Base-by-base conservation (phyloP, 345 rosid genomes). In the Salix suchowensis region DNA sequence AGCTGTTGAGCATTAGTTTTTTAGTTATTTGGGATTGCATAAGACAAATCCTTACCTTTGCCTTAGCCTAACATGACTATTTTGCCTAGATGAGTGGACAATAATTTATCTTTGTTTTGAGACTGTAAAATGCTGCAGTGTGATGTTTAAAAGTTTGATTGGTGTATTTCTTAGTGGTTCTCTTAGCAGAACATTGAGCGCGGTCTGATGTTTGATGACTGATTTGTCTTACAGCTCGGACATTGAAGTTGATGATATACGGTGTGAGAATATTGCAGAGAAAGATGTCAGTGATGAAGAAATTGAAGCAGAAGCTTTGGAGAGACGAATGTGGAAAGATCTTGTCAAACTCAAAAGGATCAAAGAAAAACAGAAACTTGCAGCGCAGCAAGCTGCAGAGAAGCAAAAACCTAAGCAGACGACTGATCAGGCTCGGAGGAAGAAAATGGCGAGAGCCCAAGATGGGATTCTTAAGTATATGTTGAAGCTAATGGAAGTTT, bases 361-460 rank as follows among this genome's bases (percentile, higher is more conserved):
- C 21, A 94, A 89, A 85, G 99, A 94, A 60, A 90, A 82, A 75
- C 89, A 90, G 82, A 94, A 88, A 85, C 77, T 90, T 79, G 92
- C 84, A 12, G 94, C 91, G 13, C 87, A 81, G 34, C 88, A 82
- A 76, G 96, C 91, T 78, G 89, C 88, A 2, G 95, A 88, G 39
- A 92, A 91, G 86, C 95, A 94, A 78, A 88, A 88, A 79, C 74
- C 87, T 21, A 92, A 92, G 81, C 97, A 87, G 80, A 72, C 88
- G 15, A 83, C 92, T 21, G 98, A 94, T 83, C 99, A 96, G 82
- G 99, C 99, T 2, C 88, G 88, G 84, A 90, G 99, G 89, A 96
- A 96, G 92, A 96, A 96, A 75, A 96, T 96, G 99, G 91, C 99
- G 0, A 86, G 99, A 77, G 99, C 99, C 3, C 99, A 96, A 79